A percentile compares a stretch with the other conserved stretches of the same genome.
Conservation (phyloP, 2,329 filamentous ascomycete species). For the Aureobasidium melanogenum region DNA sequence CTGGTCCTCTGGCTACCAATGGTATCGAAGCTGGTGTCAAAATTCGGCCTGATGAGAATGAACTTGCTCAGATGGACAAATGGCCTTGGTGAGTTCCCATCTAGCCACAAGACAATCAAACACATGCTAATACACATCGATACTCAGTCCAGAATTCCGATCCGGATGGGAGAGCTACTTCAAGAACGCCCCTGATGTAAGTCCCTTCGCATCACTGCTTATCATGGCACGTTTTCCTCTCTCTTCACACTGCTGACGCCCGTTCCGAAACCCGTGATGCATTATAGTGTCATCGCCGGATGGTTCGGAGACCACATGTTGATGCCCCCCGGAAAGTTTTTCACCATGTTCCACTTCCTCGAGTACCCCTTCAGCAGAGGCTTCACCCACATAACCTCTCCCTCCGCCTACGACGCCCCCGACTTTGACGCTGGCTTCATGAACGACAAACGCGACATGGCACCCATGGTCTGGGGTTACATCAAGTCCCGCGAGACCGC, state of each 20-base stretch:
- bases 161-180: slow-evolving; percentile 75
- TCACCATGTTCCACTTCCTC: slow-evolving; percentile 76
- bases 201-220: too few relatives aligned
- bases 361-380: slow-evolving; percentile 71
- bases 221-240: too few relatives aligned
- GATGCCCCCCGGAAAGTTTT: slow-evolving; percentile 69
- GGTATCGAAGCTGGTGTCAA: slow-evolving; percentile 72
- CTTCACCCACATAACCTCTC: slow-evolving; percentile 59
- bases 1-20: slow-evolving; percentile 67
- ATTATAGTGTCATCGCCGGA: slow-evolving; percentile 46
- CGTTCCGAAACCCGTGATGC: slow-evolving; percentile 69
- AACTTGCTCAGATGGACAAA: slow-evolving; percentile 58
- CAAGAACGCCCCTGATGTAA: slow-evolving; percentile 64
- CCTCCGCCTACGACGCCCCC: slow-evolving; percentile 53
- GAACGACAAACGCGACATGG: slow-evolving; percentile 80
- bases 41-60: slow-evolving; percentile 59
- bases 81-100: slow-evolving; percentile 50
- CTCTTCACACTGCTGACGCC: too few relatives aligned
- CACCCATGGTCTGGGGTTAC: slow-evolving; percentile 55
- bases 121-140: not conserved
- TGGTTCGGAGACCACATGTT: slow-evolving; percentile 39
- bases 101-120: not conserved
- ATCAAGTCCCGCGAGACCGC: slow-evolving; percentile 76
- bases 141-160: slow-evolving; percentile 51
- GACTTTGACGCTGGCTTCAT: slow-evolving; percentile 57